Conservation (phyloP, 164 flowering plant species). For the Chloranthus sessilifolius region DNA sequence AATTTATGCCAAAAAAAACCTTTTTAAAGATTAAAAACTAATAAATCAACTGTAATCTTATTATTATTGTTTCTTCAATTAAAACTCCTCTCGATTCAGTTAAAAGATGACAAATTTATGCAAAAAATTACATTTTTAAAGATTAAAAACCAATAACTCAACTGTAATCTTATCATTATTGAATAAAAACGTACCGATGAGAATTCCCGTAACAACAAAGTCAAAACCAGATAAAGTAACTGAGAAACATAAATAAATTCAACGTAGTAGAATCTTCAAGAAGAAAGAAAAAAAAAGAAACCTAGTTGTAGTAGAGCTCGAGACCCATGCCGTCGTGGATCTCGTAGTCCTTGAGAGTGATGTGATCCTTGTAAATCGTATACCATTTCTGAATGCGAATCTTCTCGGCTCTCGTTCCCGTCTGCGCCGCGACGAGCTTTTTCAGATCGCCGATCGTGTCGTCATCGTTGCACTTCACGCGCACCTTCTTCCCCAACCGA, state of each 20-base stretch:
- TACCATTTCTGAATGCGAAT: slow-evolving; percentile 93
- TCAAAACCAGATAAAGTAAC: background rate
- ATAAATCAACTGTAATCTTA: no score
- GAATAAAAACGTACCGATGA: no score
- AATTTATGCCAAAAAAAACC: no score
- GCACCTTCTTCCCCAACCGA: slow-evolving; percentile 86
- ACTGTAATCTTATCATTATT: no score
- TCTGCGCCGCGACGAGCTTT: slow-evolving; percentile 93
- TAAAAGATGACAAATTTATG: no score
- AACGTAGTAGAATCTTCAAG: background rate
- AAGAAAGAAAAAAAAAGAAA: background rate
- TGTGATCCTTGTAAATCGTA: slow-evolving; percentile 82
- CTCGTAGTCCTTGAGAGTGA: slow-evolving; percentile 89
- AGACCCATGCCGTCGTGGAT: slow-evolving; percentile 97
- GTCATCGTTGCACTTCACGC: slow-evolving; percentile 94
- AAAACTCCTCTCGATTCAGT: no score
- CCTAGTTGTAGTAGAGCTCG: slow-evolving; percentile 76
- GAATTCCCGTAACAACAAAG: background rate
- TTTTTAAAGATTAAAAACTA: no score
- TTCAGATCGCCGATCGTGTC: slow-evolving; percentile 92
- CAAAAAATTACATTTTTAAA: no score
- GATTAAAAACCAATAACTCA: no score
- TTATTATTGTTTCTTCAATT: no score
- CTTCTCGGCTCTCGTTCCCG: slow-evolving; percentile 76
- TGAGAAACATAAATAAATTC: background rate